Conservation (phyloP, 1,284 basidiomycete species). For the Puccinia polysora region DNA sequence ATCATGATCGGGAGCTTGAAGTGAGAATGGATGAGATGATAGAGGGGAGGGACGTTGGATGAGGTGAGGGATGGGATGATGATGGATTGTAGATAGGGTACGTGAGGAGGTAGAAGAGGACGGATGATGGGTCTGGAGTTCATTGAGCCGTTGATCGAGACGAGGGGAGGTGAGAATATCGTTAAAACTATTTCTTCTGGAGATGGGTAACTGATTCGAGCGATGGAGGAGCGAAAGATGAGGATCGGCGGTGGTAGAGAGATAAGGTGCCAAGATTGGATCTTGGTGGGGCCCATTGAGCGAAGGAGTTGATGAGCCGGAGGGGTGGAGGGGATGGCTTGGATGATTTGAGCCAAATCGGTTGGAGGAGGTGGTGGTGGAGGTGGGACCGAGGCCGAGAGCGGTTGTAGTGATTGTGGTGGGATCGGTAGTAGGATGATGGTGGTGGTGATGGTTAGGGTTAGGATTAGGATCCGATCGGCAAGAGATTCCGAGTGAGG, state of each 20-base stretch:
- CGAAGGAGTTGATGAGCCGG: not conserved
- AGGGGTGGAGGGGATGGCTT: not conserved
- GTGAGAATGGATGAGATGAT: not conserved
- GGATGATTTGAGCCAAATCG: not conserved
- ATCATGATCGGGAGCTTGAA: not conserved
- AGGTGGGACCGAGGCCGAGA: slow-evolving; percentile 5
- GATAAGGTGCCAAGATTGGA: slow-evolving; percentile 29
- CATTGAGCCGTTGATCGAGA: slow-evolving; percentile 12
- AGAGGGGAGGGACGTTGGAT: not conserved
- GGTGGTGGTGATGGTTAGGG: too few relatives aligned
- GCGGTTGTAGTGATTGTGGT: not conserved
- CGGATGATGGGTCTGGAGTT: not conserved
- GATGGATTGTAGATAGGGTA: not conserved
- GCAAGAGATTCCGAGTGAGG: slow-evolving; percentile 4
- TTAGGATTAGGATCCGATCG: slow-evolving; percentile 11
- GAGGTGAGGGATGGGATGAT: not conserved
- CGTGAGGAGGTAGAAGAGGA: not conserved
- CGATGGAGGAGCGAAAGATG: not conserved
- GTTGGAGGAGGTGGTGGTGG: too few relatives aligned
- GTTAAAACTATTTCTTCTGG: slow-evolving; percentile 29
- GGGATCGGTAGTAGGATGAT: not conserved
- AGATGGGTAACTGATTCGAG: slow-evolving; percentile 16
- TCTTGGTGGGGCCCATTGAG: slow-evolving; percentile 29
- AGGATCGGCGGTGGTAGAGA: slow-evolving; percentile 6
- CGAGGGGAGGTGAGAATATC: slow-evolving; percentile 31